Evolutionary conservation across 2,329 filamentous ascomycete genomes (phyloP), one percentile per base, ranked within the genome.

Genomic region (Fusarium mundagurra): DNA sequence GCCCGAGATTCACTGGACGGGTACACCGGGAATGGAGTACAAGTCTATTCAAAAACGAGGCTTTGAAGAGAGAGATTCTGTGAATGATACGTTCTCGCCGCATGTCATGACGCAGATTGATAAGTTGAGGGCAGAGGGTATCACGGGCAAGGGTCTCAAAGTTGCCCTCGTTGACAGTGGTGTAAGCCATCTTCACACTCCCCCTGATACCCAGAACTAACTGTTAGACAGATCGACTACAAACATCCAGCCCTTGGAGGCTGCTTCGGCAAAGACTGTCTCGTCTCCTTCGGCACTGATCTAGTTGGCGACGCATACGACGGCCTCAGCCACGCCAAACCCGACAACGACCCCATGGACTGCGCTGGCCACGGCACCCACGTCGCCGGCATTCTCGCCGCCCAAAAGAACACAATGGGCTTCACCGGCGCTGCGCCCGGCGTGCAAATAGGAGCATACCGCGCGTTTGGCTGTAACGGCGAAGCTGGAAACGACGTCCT

Each of bases 191-290:
- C 14, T n/a, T 18, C 2, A 16, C 13, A 8, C 18, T 18, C n/a
- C 11, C 10, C 8, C 8, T 5, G 2, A n/a, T 20, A 8, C 6
- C 4, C 1, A 20, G 7, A 29, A 14, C 67, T 74, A 20, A 74
- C 51, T 29, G 2, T 29, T 4, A 34, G 4, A 22, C 36, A 88
- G 86, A 82, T 91, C 54, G 91, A 92, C 77, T 92, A 92, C 77
- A 85, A 82, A 2, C 90, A 92, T 75, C 88, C 90, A 4, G 88
- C 89, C 34, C 86, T 93, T 1, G 91, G 91, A 22, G 90, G 89
- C 53, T 90, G 90, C 76, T 92, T 92, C 77, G 91, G 91, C 5
- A 76, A 84, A 3, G 88, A 86, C 18, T 92, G 87, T 73, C 83
- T 91, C 45, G 88, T 92, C 24, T 84, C 85, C 8, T 88, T 86